Evolutionary conservation across 306 rosid species (phyloP), one percentile per base, ranked within the genome.

Genomic region (Trichosanthes truncata): DNA sequence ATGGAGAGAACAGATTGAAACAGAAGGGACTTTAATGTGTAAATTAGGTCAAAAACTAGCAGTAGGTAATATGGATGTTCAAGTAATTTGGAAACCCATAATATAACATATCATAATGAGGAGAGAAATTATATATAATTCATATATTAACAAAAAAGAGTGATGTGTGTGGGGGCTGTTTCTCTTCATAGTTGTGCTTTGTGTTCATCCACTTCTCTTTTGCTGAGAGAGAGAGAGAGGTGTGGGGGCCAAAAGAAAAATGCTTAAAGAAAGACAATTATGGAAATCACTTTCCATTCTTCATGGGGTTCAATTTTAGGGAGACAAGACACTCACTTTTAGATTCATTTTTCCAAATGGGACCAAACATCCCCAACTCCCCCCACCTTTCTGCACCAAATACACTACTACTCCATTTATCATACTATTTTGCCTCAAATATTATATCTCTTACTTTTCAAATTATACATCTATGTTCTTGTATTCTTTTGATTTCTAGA

Each of bases 301-400:
- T 86, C 92, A 85, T 85, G 86, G 86, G 87, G 89, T 77, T 88
- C 85, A 88, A 90, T 86, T 62, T 35, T n/a, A 23, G 84, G 88
- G 90, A 82, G 94, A 87, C 92, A 92, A 80, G 85, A 80, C 91
- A 88, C 81, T 78, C 86, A 40, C 33, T 59, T 77, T 78, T 78
- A 56, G 33, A 91, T 81, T 88, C 90, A 88, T 85, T 92, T 92
- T 89, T 86, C 85, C 77, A 85, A 86, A 82, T 87, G 90, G 91
- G 86, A 78, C 88, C 95, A 79, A 60, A 48, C 79, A 72, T 78
- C 79, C 35, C 53, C 63, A 11, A 61, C 52, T 40, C n/a, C 80
- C 74, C 83, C 81, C 20, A 85, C 87, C 87, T 87, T 87, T 87
- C 86, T 77, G 76, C 88, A 83, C 88, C 78, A 74, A 48, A 74